Conservation (phyloP, 768 basidiomycete species). For the Lactarius indigo region DNA sequence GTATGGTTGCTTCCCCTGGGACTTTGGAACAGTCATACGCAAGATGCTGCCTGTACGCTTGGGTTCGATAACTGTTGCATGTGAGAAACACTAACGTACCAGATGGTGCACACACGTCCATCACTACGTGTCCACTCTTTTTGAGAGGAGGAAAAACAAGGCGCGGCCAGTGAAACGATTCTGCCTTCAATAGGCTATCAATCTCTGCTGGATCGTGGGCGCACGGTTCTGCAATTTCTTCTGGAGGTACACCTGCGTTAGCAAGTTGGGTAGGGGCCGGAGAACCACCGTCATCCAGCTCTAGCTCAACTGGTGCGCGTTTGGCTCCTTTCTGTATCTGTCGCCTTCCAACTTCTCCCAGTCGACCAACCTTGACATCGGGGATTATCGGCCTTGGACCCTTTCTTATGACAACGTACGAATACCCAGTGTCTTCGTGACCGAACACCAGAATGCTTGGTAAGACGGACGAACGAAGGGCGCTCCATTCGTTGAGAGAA, state of each 20-base stretch:
- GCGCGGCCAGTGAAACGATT: constrained; percentile 88
- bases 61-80: constrained; percentile 6
- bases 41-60: constrained; percentile 74
- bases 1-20: constrained; percentile 92
- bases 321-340: constrained; percentile 37
- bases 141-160: constrained; percentile 92
- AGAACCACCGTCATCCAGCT: constrained; percentile 26
- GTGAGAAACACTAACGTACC: constrained; percentile 44
- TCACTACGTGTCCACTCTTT: constrained; percentile 83
- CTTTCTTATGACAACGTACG: constrained; percentile 84
- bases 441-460: constrained; percentile 83
- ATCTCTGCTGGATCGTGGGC: constrained; percentile 37
- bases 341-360: constrained; percentile 51
- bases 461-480: constrained; percentile 78
- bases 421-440: constrained; percentile 85
- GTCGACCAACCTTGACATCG: constrained; percentile 43
- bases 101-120: constrained; percentile 83
- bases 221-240: constrained; percentile 4
- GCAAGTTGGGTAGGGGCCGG: not conserved
- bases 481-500: constrained; percentile 87
- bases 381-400: constrained; percentile 57
- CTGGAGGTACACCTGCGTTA: not conserved
- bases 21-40: constrained; percentile 87
- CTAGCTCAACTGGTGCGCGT: constrained; percentile 23
- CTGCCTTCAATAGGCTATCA: constrained; percentile 55